phyloP scores from a whole-genome alignment of 2,329 filamentous ascomycete species.

The Sporothrix mexicana region DNA sequence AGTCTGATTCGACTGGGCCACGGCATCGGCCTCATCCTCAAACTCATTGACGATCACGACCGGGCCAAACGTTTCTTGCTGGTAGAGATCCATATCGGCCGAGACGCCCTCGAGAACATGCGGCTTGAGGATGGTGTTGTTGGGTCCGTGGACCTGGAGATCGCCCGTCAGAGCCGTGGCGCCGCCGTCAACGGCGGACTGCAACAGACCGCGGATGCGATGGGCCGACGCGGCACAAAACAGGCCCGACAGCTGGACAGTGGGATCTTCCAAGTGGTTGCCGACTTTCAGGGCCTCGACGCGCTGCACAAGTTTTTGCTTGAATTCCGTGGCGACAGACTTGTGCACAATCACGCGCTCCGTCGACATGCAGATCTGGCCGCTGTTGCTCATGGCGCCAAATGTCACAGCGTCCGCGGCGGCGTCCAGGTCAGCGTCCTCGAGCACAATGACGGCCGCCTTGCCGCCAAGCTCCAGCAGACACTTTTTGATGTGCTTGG shows the following conservation, averaged over 20 bases:
- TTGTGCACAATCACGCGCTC: constrained; percentile 45
- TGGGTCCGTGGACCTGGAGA: constrained; percentile 42
- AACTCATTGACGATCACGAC: constrained; percentile 66
- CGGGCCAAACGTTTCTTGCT: constrained; percentile 70
- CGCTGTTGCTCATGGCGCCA: constrained; percentile 65
- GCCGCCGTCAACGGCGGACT: constrained; percentile 62
- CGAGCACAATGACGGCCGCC: constrained; percentile 68
- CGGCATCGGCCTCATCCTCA: constrained; percentile 65
- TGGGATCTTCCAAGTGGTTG: constrained; percentile 40
- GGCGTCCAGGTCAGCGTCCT: constrained; percentile 68
- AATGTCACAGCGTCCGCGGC: constrained; percentile 64
- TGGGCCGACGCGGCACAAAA: constrained; percentile 39
- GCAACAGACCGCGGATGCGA: constrained; percentile 49
- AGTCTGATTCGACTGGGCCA: constrained; percentile 70
- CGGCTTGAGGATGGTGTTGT: constrained; percentile 58
- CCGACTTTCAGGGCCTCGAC: constrained; percentile 39
- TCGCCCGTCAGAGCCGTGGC: constrained; percentile 63
- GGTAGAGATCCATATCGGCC: constrained; percentile 69
- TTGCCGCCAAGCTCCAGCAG: constrained; percentile 75
- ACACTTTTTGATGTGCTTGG: constrained; percentile 69
- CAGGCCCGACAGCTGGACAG: constrained; percentile 42
- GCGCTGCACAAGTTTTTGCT: constrained; percentile 26
- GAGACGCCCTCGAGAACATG: constrained; percentile 66
- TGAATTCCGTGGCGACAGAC: constrained; percentile 37
- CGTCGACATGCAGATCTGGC: constrained; percentile 61